These are phyloP conservation scores for Whalleya microplaca DNA, from an alignment of 2,329 filamentous ascomycete genomes.

Conservation along the genomic window DNA sequence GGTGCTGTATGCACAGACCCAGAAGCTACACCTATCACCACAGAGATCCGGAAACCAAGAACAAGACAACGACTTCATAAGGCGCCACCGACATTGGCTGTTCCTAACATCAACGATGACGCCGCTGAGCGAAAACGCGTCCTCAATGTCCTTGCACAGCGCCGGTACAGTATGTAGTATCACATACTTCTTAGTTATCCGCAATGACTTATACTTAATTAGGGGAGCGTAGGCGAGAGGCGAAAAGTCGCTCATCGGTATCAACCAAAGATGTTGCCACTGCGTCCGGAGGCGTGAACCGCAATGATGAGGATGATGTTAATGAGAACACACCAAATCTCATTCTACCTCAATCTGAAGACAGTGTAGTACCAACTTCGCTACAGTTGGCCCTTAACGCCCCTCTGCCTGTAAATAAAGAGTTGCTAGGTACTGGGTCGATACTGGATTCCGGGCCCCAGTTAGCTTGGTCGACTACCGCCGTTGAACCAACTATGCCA, in stretches of 20 bases:
- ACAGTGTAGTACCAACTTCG: not conserved
- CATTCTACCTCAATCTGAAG: not conserved
- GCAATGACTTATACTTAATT: conserved; percentile 13
- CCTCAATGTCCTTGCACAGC: conserved; percentile 57
- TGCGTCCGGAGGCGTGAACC: no score
- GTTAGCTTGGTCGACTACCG: no score
- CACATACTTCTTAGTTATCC: no score
- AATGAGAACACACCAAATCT: not conserved
- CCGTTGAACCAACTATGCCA: no score
- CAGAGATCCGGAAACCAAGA: conserved; percentile 17
- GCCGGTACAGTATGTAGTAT: conserved; percentile 49
- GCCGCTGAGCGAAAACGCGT: conserved; percentile 57
- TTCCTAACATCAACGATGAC: conserved; percentile 55
- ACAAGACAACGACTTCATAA: conserved; percentile 46
- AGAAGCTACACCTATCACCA: not conserved
- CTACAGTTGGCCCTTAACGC: not conserved
- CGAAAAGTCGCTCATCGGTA: not conserved
- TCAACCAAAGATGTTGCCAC: not conserved
- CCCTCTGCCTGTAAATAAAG: no score
- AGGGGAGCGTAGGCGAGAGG: conserved; percentile 18
- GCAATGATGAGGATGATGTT: no score
- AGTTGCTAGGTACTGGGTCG: no score
- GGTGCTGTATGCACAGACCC: no score
- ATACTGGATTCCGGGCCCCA: no score
- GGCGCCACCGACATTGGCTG: conserved; percentile 43